Percentiles rank a stretch among this genome's conserved stretches.
phyloP scores from a whole-genome alignment of 495 filamentous ascomycete genomes.

The Aspergillus biplanus region DNA sequence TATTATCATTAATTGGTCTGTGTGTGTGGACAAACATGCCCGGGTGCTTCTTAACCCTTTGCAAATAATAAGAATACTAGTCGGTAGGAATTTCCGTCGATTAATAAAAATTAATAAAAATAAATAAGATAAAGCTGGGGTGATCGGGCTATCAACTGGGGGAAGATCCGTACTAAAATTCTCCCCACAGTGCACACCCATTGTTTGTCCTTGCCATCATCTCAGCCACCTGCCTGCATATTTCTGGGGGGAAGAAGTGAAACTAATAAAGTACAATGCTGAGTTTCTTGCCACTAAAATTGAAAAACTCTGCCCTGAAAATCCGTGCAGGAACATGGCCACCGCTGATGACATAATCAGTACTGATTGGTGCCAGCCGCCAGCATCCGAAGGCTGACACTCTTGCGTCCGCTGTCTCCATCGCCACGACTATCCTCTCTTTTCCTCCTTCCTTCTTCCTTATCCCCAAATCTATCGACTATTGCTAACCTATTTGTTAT shows the following conservation, averaged over 20 bases:
- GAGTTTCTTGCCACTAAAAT: neutral
- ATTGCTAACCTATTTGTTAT: constrained; percentile 16
- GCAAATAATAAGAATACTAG: too few relatives aligned
- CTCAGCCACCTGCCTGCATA: neutral
- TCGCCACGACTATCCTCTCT: constrained; percentile 15
- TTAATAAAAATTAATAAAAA: neutral
- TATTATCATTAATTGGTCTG: too few relatives aligned
- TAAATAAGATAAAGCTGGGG: neutral
- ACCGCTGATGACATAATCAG: constrained; percentile 26
- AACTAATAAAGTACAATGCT: neutral
- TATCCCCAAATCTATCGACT: constrained; percentile 9
- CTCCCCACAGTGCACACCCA: neutral
- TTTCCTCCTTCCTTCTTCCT: constrained; percentile 17
- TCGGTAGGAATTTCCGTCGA: too few relatives aligned
- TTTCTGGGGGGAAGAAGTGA: neutral
- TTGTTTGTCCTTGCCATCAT: neutral
- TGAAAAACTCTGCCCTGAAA: neutral
- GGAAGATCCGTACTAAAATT: neutral
- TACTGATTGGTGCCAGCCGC: constrained; percentile 20
- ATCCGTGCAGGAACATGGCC: constrained; percentile 15
- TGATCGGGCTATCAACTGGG: neutral
- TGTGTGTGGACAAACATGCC: too few relatives aligned
- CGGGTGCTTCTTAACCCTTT: too few relatives aligned
- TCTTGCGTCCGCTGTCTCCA: constrained; percentile 23
- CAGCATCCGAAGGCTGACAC: constrained; percentile 17